Base-by-base conservation (phyloP, 768 basidiomycete genomes). In the Tylopilus vinaceipallidus region DNA sequence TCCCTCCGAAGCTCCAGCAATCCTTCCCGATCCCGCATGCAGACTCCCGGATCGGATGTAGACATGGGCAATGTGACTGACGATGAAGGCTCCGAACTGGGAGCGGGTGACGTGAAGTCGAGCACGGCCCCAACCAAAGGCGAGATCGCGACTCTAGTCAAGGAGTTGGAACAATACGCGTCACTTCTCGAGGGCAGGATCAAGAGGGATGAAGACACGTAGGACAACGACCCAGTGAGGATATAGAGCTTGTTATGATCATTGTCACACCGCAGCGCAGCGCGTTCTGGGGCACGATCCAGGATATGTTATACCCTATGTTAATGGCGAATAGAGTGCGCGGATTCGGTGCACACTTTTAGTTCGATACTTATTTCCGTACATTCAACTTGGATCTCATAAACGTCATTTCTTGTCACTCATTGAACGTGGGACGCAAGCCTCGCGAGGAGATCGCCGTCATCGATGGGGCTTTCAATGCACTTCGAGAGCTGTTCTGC, bases 121-220 rank as follows among this genome's bases (percentile, higher is more conserved):
- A 40, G 26, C 42, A 34, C 8, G 40, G 39, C 41, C 13, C 62
- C 73, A 0, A 62, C 64, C 32, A 59, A 54, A 50, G 58, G 49
- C 46, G 72, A 79, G 40, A 53, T 80, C 29, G 70, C 61, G 56
- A 63, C 59, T 11, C 69, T 90, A 42, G 79, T 83, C 23, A 74
- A 73, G 43, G 73, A 71, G 20, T 61, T 91, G 53, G 73, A 72
- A 41, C 80, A 82, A 24, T 88, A 84, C 60, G 83, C 83, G 12
- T 69, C 71, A 23, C 64, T 84, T 40, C 70, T 90, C 43, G 74
- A 77, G 52, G 86, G 84, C 78, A 77, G 85, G 53, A 65, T 67
- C 36, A 65, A 61, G 36, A 68, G 70, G 47, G 65, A 69, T 27
- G 62, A 65, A 42, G 64, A 65, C 8, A 42, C 37, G 41, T 58